Conservation (phyloP, 257 asterid species). For the Forsythia viridissima region DNA sequence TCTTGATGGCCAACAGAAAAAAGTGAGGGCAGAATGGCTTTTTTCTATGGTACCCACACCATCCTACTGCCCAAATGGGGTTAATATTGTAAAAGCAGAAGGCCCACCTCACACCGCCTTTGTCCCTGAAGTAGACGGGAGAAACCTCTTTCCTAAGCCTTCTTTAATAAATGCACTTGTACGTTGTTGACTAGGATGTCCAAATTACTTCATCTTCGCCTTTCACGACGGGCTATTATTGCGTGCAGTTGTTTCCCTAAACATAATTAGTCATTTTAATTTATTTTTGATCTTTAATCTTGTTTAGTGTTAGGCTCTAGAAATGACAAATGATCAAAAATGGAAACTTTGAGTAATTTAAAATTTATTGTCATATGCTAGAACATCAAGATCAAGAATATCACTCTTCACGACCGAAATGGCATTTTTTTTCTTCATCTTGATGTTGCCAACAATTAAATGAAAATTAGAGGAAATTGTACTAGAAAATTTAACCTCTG, state of each 20-base stretch:
- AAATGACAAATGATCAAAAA: no score
- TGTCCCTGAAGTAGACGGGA: not conserved
- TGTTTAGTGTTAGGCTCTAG: no score
- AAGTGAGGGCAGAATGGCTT: not conserved
- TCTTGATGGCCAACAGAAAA: not conserved
- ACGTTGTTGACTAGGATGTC: not conserved
- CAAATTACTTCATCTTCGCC: no score
- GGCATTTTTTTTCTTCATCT: no score
- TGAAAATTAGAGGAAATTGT: no score
- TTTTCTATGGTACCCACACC: not conserved
- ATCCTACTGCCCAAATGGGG: not conserved
- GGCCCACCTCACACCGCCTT: conserved; percentile 1
- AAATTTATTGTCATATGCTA: no score
- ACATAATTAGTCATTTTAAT: not conserved
- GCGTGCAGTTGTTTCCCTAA: not conserved
- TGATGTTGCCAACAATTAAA: no score
- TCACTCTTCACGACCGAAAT: no score
- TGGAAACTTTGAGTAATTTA: no score
- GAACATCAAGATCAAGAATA: no score
- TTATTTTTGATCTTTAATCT: no score
- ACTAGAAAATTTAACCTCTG: no score
- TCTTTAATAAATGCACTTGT: not conserved
- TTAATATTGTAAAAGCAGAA: not conserved
- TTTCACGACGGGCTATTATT: not conserved
- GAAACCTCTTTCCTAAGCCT: not conserved